Base-by-base conservation (phyloP, 2,329 filamentous ascomycete species). In the Monosporascus sp. region DNA sequence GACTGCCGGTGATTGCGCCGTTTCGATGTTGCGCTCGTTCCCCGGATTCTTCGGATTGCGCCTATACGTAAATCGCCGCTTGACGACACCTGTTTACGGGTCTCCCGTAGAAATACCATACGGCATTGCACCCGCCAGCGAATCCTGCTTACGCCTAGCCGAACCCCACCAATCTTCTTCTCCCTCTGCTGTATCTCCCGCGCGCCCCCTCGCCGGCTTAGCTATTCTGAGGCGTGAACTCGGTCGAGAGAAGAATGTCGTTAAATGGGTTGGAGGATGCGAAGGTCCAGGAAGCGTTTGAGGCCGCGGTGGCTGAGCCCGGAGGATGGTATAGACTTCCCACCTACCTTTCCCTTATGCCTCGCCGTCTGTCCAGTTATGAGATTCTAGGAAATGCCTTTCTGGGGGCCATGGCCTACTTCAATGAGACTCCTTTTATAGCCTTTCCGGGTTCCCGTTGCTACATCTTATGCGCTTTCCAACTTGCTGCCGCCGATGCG, bases 241-340 rank as follows among this genome's bases (percentile, higher is more conserved):
- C 1, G 31, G 31, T 5, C 31, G 31, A 14, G 31, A 22, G 48
- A 59, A 67, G 48, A 49, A 97, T 97, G 93, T 97, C 93, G 79
- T 81, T 97, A 73, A 96, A 96, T 85, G 94, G 94, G 61, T 81
- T 97, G 74, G 92, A 97, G 76, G 82, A 85, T 75, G 77, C 82
- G 63, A 82, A 84, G 68, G 82, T 99, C 74, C 83, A 86, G 73
- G 90, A 95, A 75, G 91, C 92, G 66, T 87, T 96, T 74, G 88
- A 92, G 68, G 78, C 83, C 64, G 89, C 90, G 53, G 78, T 86
- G 64, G 82, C 83, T 56, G 94, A 97, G 73, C 84, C 90, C 54
- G 92, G 91, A 76, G 92, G 91, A 87, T 99, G 94, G 94, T 97
- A 82, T 73, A 88, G 78, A 52, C 44, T 46, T 48, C 56, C 55